Conservation (phyloP, 345 rosid species). For the Camelina hispida region DNA sequence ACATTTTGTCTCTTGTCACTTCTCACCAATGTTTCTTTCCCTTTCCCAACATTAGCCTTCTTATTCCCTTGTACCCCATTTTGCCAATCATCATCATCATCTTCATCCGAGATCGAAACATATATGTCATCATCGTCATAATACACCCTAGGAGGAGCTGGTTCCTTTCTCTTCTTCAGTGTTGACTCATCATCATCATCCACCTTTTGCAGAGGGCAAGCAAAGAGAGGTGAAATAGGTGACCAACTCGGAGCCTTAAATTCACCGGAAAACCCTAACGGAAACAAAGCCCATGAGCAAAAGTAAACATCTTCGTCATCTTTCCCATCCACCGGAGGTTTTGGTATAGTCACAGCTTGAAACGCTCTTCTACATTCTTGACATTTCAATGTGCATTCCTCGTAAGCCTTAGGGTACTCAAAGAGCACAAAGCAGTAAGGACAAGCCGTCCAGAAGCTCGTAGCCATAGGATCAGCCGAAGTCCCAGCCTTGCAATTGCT, state of each 20-base stretch:
- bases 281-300: slow-evolving; percentile 78
- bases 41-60: slow-evolving; percentile 51
- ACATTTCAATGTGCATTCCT: slow-evolving; percentile 77
- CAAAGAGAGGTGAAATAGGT: slow-evolving; percentile 73
- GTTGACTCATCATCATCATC: slow-evolving; percentile 24
- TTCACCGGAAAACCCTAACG: slow-evolving; percentile 63
- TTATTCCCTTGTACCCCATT: slow-evolving; percentile 43
- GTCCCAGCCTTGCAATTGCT: slow-evolving; percentile 29
- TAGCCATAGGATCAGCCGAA: slow-evolving; percentile 37
- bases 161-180: slow-evolving; percentile 29
- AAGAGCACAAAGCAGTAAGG: slow-evolving; percentile 83
- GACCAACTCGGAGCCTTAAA: slow-evolving; percentile 58
- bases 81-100: slow-evolving; percentile 65
- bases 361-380: slow-evolving; percentile 82
- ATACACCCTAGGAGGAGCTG: slow-evolving; percentile 44
- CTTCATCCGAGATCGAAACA: slow-evolving; percentile 62
- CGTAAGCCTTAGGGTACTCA: slow-evolving; percentile 78
- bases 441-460: slow-evolving; percentile 93
- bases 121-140: slow-evolving; percentile 61
- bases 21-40: slow-evolving; percentile 51
- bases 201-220: slow-evolving; percentile 46
- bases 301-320: slow-evolving; percentile 63
- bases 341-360: slow-evolving; percentile 64
- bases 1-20: slow-evolving; percentile 51
- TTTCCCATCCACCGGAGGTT: slow-evolving; percentile 70